Evolutionary conservation across 2,329 filamentous ascomycete genomes (phyloP).

Genomic region (Fusarium anthophilum): DNA sequence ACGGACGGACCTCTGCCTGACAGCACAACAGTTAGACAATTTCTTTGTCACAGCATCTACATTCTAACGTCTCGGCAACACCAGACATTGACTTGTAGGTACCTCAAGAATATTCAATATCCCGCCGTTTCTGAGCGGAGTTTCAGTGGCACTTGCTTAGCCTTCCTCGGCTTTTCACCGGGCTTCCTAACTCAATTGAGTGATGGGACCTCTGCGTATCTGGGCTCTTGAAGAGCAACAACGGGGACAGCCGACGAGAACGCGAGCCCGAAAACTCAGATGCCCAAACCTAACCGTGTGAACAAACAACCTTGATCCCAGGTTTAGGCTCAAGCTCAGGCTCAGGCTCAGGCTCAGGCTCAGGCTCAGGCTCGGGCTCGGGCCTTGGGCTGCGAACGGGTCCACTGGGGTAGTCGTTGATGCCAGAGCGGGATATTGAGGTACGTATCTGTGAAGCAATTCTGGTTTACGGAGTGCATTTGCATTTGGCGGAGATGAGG

Average conservation of each 20-base stretch:
- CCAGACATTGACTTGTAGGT: constrained; percentile 9
- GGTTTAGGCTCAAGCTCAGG: constrained; percentile 3
- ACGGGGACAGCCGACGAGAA: constrained; percentile 23
- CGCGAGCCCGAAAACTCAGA: constrained; percentile 29
- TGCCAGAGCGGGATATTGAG: neutral
- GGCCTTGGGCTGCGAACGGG: constrained; percentile 28
- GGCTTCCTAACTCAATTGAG: constrained; percentile 21
- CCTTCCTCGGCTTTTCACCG: constrained; percentile 24
- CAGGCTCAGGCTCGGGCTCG: constrained; percentile 4
- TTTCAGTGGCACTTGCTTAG: constrained; percentile 21
- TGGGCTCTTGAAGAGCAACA: constrained; percentile 7
- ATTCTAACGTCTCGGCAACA: constrained; percentile 12
- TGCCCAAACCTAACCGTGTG: constrained; percentile 20
- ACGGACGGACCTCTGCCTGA: neutral
- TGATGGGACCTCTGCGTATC: constrained; percentile 7
- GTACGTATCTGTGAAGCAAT: neutral
- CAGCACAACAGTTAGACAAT: neutral
- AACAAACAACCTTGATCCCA: constrained; percentile 21
- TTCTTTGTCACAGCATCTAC: neutral
- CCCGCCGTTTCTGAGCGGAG: constrained; percentile 24
- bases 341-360: constrained; percentile 7
- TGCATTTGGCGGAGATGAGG: constrained; percentile 18
- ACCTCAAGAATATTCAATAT: constrained; percentile 25
- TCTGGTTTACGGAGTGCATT: neutral
- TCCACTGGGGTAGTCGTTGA: constrained; percentile 9